A percentile compares a stretch with the other conserved stretches of the same genome.
Conservation (phyloP, 2,329 filamentous ascomycete species). For the Penicillium sp. region DNA sequence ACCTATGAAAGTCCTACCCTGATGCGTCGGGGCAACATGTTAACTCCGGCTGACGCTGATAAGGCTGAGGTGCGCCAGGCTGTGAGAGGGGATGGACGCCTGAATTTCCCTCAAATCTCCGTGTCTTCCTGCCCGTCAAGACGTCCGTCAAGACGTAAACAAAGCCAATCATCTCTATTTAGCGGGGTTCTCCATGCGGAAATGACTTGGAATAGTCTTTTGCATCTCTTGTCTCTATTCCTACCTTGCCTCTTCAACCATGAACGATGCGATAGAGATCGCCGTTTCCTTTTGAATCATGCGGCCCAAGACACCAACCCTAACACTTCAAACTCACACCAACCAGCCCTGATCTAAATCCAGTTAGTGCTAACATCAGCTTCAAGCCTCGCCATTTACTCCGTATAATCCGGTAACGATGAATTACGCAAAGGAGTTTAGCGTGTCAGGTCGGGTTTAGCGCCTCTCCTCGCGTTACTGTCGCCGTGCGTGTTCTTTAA, state of each 20-base stretch:
- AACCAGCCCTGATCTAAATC: not conserved
- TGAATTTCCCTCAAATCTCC: not conserved
- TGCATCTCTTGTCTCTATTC: too few species aligned
- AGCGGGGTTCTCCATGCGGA: not conserved
- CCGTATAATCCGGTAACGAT: too few species aligned
- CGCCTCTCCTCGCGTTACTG: too few species aligned
- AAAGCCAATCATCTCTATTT: not conserved
- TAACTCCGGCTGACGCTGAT: not conserved
- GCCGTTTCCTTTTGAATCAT: not conserved
- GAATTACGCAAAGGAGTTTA: too few species aligned
- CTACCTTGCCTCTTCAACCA: too few species aligned
- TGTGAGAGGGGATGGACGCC: not conserved
- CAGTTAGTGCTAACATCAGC: constrained; percentile 1
- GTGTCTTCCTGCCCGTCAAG: not conserved
- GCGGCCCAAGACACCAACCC: not conserved
- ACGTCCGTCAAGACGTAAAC: not conserved
- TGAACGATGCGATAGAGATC: not conserved
- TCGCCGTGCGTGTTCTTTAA: too few species aligned
- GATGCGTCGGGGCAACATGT: not conserved
- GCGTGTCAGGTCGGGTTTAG: too few species aligned
- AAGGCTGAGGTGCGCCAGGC: not conserved
- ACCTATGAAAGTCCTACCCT: not conserved
- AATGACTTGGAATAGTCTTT: too few species aligned
- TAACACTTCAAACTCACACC: too few species aligned
- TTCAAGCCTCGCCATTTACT: not conserved